Evolutionary conservation across 2,329 filamentous ascomycete genomes (phyloP).

Genomic region (Aspergillus sp.): DNA sequence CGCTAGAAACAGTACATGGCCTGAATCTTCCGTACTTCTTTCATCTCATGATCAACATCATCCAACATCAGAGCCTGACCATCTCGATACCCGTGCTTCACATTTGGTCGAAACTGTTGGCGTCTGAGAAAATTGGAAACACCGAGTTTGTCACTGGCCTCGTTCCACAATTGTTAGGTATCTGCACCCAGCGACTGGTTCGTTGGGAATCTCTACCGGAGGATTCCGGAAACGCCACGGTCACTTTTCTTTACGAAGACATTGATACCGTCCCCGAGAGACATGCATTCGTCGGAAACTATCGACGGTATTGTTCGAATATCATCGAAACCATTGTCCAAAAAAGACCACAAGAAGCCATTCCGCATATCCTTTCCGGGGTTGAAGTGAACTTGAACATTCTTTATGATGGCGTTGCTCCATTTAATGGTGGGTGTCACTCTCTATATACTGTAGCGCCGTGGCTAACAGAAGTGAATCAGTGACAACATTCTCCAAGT

Average conservation of each 20-base stretch:
- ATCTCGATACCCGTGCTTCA: slow-evolving; percentile 90
- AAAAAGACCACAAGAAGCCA: slow-evolving; percentile 73
- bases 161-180: slow-evolving; percentile 70
- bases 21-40: slow-evolving; percentile 69
- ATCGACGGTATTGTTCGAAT: slow-evolving; percentile 79
- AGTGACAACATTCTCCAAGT: slow-evolving; percentile 36
- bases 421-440: slow-evolving; percentile 55
- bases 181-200: slow-evolving; percentile 74
- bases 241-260: slow-evolving; percentile 81
- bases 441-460: not conserved
- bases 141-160: slow-evolving; percentile 51
- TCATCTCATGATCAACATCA: slow-evolving; percentile 68
- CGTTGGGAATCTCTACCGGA: slow-evolving; percentile 82
- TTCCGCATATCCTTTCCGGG: slow-evolving; percentile 76
- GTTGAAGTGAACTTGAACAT: slow-evolving; percentile 68
- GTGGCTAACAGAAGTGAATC: slow-evolving; percentile 2
- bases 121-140: slow-evolving; percentile 61
- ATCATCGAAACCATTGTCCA: slow-evolving; percentile 83
- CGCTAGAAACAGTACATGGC: slow-evolving; percentile 51
- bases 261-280: slow-evolving; percentile 91
- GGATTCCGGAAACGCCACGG: slow-evolving; percentile 70
- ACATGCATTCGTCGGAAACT: slow-evolving; percentile 93
- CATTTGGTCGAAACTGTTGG: slow-evolving; percentile 78
- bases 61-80: slow-evolving; percentile 78
- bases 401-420: slow-evolving; percentile 63